Base-by-base conservation (phyloP, 129 eudicot genomes). In the Rutidosis leptorrhynchoides region DNA sequence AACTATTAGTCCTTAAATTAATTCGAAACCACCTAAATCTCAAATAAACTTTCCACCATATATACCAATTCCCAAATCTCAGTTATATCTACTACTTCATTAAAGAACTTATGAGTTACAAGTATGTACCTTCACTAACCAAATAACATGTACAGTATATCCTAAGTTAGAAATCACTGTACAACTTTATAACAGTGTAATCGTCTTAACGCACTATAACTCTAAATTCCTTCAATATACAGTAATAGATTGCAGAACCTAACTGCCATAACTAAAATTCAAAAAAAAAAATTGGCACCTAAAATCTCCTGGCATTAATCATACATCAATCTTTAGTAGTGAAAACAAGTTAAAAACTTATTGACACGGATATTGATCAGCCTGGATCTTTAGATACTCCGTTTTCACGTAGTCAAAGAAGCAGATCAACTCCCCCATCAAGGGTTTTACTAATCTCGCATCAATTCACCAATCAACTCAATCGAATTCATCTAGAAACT, bases 201-300 rank as follows among this genome's bases (percentile, higher is more conserved):
- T 55, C 23, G 12, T 27, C 28, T 0, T 54, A 19, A 29, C 6
- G 32, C 4, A 29, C 32, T 29, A 29, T 29, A 29, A 7, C 8
- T 32, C 11, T 32, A 32, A 7, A 11, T 6, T 32, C 1, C 16
- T 37, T 37, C 15, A 37, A 37, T 37, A 37, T 10, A n/a, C n/a
- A n/a, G n/a, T n/a, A 37, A 37, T 37, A 37, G 45, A 40, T 68
- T 42, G 23, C 42, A 58, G 23, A 35, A 42, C 59, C 49, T 49
- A 9, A 49, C 49, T 46, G 7, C 4, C 15, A 12, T 58, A n/a
- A 71, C 29, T 28, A 2, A 48, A 29, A 3, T 42, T 72, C 53
- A 48, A 49, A 33, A 14, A 48, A 49, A 33, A 14, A 16, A 29
- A 29, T 16, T 23, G 68, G 51, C 49, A 62, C 24, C 46, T 40